Base-by-base conservation (phyloP, 768 basidiomycete species). In the Russula earlei region DNA sequence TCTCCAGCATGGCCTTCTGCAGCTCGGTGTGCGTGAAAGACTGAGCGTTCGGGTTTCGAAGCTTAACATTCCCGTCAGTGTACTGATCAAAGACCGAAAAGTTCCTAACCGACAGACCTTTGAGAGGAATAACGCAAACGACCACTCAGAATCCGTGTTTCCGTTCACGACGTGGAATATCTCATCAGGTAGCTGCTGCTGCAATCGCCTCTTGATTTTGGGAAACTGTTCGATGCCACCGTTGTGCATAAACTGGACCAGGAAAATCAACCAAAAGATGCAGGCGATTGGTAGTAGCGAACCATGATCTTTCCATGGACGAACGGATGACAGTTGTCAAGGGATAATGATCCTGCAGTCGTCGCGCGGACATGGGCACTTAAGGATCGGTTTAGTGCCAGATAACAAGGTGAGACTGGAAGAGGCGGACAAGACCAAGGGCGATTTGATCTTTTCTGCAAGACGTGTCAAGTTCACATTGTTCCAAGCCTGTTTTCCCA, bases 111-210 rank as follows among this genome's bases (percentile, higher is more conserved):
- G 29, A 49, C 60, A 33, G 59, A 82, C 90, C 74, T 85, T 88
- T 3, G 93, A 90, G 29, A 98, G 70, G 68, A 94, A 88, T 49
- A 95, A 71, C 8, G 90, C 93, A 67, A 98, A 99, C 5, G 91
- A 86, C 93, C 94, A 97, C 75, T 99, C 94, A 4, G 91, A 94
- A 70, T 99, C 95, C 87, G 96, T 98, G 65, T 97, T 94, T 52
- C 96, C 96, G 54, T 87, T 84, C 1, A 94, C 92, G 63, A 82
- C 77, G 51, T 89, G 76, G 71, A 91, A 99, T 36, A 91, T 78
- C 57, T 85, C 82, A 66, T 99, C 94, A 0, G 87, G 76, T 14
- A 99, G 70, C 25, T 75, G 76, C 33, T 74, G 74, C 65, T 95
- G 93, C 8, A 99, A 69, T 27, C 75, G 78, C 25, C 96, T 79